Conservation (phyloP, 2,329 filamentous ascomycete genomes). For the Fusarium tricinctum region DNA sequence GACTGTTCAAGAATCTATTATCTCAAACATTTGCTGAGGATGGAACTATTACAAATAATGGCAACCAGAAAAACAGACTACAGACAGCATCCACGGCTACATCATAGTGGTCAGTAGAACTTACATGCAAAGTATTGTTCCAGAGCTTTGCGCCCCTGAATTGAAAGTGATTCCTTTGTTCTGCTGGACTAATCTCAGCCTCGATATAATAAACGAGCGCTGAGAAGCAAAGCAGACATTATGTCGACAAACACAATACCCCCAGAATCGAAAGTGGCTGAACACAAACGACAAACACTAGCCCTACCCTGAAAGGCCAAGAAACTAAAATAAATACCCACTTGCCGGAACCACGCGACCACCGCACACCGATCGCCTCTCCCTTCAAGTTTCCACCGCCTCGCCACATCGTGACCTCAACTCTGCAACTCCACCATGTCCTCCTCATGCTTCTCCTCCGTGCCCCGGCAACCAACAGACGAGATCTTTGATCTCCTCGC, state of each 20-base stretch:
- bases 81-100: no score
- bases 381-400: conserved; percentile 19
- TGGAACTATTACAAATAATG: no score
- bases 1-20: neutral
- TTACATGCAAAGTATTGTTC: no score
- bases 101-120: no score
- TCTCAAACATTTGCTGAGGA: no score
- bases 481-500: conserved; percentile 36
- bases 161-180: neutral
- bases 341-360: conserved; percentile 22
- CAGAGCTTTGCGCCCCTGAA: no score
- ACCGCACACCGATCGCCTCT: conserved; percentile 13
- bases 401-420: neutral
- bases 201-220: no score
- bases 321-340: conserved; percentile 36
- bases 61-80: no score
- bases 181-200: neutral
- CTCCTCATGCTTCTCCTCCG: conserved; percentile 20
- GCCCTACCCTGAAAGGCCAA: conserved; percentile 20
- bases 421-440: conserved; percentile 16
- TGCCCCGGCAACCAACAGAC: conserved; percentile 27
- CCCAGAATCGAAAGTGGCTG: conserved; percentile 12
- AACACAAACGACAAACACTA: conserved; percentile 16
- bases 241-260: conserved; percentile 1
- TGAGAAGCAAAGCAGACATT: neutral